Percentiles rank a stretch among this genome's conserved stretches.
phyloP scores from a whole-genome alignment of 1,139 yeast species.

The Arxiozyma slooffiae region DNA sequence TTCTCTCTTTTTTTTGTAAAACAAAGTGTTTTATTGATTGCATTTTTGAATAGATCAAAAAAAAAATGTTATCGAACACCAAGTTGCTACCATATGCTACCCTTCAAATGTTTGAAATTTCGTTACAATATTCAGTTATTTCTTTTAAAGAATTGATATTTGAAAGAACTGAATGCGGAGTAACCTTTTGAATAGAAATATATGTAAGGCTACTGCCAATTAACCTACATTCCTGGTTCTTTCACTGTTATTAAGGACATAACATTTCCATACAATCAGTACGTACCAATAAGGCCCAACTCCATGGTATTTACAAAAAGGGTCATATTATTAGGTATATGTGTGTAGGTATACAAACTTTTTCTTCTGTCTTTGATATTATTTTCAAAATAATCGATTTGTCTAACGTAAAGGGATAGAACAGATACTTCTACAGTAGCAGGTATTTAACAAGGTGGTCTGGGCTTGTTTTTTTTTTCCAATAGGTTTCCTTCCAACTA shows the following conservation, averaged over 20 bases:
- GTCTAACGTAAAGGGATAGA: slow-evolving; percentile 94
- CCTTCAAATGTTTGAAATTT: slow-evolving; percentile 85
- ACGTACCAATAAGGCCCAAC: slow-evolving; percentile 85
- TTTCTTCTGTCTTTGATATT: slow-evolving; percentile 75
- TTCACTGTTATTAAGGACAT: slow-evolving; percentile 96
- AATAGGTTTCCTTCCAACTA: slow-evolving; percentile 84
- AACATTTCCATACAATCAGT: slow-evolving; percentile 97
- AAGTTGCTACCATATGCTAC: slow-evolving; percentile 96
- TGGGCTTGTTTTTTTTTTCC: too few relatives aligned
- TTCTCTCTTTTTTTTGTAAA: slow-evolving; percentile 41
- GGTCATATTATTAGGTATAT: slow-evolving; percentile 94
- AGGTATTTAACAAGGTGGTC: too few relatives aligned
- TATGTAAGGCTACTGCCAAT: slow-evolving; percentile 82
- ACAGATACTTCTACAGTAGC: slow-evolving; percentile 97
- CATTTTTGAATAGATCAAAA: slow-evolving; percentile 97
- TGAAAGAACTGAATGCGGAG: slow-evolving; percentile 80
- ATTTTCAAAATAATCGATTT: slow-evolving; percentile 79
- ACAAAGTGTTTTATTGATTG: slow-evolving; percentile 92
- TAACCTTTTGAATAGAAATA: slow-evolving; percentile 90
- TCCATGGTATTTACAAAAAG: slow-evolving; percentile 98
- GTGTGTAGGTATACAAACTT: slow-evolving; percentile 86
- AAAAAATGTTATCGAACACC: slow-evolving; percentile 93
- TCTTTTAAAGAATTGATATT: slow-evolving; percentile 75
- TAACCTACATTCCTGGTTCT: slow-evolving; percentile 96
- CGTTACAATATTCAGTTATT: slow-evolving; percentile 86